Evolutionary conservation across 352 stramenopile genomes (phyloP), one percentile per base, ranked within the genome.

Genomic region (Lagenidium giganteum): DNA sequence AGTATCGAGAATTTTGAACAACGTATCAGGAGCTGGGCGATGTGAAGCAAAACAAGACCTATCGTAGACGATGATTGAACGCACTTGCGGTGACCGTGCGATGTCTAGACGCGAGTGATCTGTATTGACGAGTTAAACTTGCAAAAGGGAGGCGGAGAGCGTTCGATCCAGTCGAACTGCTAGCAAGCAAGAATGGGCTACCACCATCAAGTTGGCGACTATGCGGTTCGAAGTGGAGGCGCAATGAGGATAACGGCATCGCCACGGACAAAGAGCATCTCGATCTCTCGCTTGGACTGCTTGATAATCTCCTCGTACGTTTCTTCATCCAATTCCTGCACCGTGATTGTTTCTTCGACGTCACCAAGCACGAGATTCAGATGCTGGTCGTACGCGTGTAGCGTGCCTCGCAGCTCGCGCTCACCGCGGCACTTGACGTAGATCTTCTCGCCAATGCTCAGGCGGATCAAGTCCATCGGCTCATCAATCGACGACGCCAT

Each of bases 181-280:
- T n/a, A n/a, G n/a, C n/a, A n/a, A n/a, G n/a, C n/a, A n/a, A n/a
- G n/a, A n/a, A n/a, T n/a, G n/a, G n/a, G n/a, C n/a, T n/a, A n/a
- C n/a, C n/a, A n/a, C n/a, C n/a, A n/a, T n/a, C n/a, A n/a, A n/a
- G n/a, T n/a, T 27, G 29, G 21, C 7, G n/a, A 28, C 46, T 75
- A 90, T 39, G 64, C 71, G 8, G 93, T 98, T 51, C 96, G 85
- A 41, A 99, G 74, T 18, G 97, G 97, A 47, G 97, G 97, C 24
- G 88, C 96, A 21, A 99, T 93, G 51, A 99, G 82, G 42, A 99
- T 97, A 13, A 99, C 87, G 42, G 98, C 93, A 81, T 99, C 97
- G 31, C 97, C 97, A 30, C 97, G 79, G 36, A 99, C 93, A 82
- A 99, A 99, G 8, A 99, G 87, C 96, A 99, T 99, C 51, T 98